phyloP scores from a whole-genome alignment of 257 asterid genomes.

The Capsicum chinense region DNA sequence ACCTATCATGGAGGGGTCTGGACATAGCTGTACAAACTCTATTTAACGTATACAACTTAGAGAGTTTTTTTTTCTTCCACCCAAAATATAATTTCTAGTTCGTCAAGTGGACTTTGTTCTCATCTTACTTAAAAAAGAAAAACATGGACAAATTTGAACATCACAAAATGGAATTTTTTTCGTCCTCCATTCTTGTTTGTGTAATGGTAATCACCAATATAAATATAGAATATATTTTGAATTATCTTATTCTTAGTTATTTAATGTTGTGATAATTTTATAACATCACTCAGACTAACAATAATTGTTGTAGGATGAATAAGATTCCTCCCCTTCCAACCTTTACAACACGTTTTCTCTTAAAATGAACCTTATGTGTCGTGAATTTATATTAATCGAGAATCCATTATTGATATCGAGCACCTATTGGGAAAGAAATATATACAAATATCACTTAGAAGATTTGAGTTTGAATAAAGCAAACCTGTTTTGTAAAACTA shows the following conservation, averaged over 20 bases:
- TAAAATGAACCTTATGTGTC: too few relatives aligned
- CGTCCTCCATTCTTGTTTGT: not conserved
- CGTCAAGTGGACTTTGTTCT: conserved; percentile 18
- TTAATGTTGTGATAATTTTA: too few relatives aligned
- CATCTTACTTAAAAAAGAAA: not conserved
- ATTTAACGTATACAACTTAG: not conserved
- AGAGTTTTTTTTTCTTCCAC: not conserved
- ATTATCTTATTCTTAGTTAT: not conserved
- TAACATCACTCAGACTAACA: too few relatives aligned
- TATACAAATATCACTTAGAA: too few relatives aligned
- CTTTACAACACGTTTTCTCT: too few relatives aligned
- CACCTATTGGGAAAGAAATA: too few relatives aligned
- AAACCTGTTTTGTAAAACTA: too few relatives aligned
- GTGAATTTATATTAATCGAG: too few relatives aligned
- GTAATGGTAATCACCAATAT: not conserved
- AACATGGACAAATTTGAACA: not conserved
- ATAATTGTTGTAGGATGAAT: too few relatives aligned
- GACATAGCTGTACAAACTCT: conserved; percentile 27
- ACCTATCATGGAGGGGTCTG: conserved; percentile 32
- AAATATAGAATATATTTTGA: not conserved
- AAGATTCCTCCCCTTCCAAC: too few relatives aligned
- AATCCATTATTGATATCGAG: too few relatives aligned
- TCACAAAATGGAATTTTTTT: not conserved
- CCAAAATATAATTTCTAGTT: not conserved
- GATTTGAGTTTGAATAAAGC: too few relatives aligned